Evolutionary conservation across 768 basidiomycete species (phyloP), one percentile per base, ranked within the genome.

Genomic region (Tricholoma sp.): DNA sequence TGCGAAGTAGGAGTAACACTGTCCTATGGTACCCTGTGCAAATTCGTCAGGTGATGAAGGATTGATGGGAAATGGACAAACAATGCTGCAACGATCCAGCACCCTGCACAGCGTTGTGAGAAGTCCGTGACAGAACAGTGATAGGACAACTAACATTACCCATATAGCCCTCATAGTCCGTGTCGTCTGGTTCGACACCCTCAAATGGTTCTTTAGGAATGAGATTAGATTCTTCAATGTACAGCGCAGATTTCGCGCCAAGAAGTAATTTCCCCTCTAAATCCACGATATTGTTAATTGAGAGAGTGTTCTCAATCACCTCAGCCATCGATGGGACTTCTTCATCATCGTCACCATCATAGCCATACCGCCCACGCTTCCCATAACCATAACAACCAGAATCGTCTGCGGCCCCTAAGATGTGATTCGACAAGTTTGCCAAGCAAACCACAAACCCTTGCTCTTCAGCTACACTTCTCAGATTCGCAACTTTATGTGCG

Each of bases 121-220:
- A 55, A 5, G 47, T 31, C 51, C 28, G 41, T 31, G 9, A n/a
- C 52, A 13, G 37, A 44, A 47, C 17, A 42, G 17, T 15, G 41
- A n/a, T 36, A 36, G 53, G 32, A 37, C 17, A 36, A 62, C 71
- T 48, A 39, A 77, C 78, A 61, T 77, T 76, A 11, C 72, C 75
- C 62, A 68, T 66, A 58, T 77, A 77, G 20, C 74, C 73, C 51
- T 75, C 74, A 47, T 75, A 76, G 2, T 76, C 67, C 15, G 63
- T 60, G 3, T 72, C 63, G 55, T 77, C 72, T 4, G 75, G 75
- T 11, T 55, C 52, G 6, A 33, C 52, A 28, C 60, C 69, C 32
- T 75, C 67, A 57, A 78, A 76, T 0, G 70, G 63, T 44, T 74
- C 57, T 37, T 63, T 63, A 0, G 73, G 74, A 28, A 77, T 65